Base-by-base conservation (phyloP, 805 yeast genomes). In the Nakazawaea holstii region DNA sequence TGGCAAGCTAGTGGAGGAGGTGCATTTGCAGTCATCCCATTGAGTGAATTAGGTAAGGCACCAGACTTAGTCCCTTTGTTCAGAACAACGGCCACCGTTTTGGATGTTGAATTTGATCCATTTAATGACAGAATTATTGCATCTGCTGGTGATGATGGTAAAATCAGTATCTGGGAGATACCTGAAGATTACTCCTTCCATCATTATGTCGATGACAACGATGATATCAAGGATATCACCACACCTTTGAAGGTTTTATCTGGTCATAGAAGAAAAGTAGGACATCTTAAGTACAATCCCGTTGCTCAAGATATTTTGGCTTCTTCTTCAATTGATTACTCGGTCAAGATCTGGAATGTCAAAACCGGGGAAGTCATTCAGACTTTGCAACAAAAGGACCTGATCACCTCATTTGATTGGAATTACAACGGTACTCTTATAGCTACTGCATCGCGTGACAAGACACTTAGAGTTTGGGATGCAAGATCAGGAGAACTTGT, bases 1-100 rank as follows among this genome's bases (percentile, higher is more conserved):
- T 90, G 97, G 96, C 89, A 87, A 50, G 75, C 97, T 30, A 84
- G 95, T 9, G 98, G 98, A 36, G 98, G 98, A 53, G 99, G 99
- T 45, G 95, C 98, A 0, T 91, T 94, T 71, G 97, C 96, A 1
- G 87, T 95, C 10, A 81, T 94, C 51, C 99, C 99, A 2, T 70
- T 88, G 26, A 62, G 64, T 8, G 97, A 92, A 64, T 83, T 80
- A 15, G 98, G 99, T 8, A 94, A 91, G 62, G 82, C 91, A 7
- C 97, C 97, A 4, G 99, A 94, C 57, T 80, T 84, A 51, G 91
- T 90, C 42, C 94, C 99, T 2, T 74, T 94, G 55, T 94, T 92
- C 67, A 80, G 97, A 59, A 99, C 99, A 13, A 86, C 91, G 30
- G 97, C 96, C 27, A 84, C 95, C 8, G 97, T 94, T 32, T 75